These are phyloP conservation scores for Warburgia ugandensis DNA, from an alignment of 164 flowering plant species.

Conservation along the genomic window DNA sequence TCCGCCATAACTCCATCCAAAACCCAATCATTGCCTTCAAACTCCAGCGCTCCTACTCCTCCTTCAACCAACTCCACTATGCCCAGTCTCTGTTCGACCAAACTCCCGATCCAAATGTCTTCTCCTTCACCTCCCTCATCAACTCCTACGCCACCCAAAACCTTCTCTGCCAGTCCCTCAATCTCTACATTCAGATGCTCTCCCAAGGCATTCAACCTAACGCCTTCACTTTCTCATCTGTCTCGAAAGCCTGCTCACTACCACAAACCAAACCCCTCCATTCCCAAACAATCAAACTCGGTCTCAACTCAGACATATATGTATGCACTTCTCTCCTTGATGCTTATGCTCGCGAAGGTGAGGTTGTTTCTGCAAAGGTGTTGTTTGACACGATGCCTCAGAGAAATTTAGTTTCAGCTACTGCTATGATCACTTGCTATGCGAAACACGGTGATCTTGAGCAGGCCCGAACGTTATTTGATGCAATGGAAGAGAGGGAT, in stretches of 20 bases:
- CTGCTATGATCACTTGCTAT: constrained; percentile 68
- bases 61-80: constrained; percentile 36
- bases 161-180: constrained; percentile 32
- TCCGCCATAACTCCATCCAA: constrained; percentile 41
- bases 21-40: constrained; percentile 54
- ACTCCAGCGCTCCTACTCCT: constrained; percentile 71
- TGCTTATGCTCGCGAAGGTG: constrained; percentile 58
- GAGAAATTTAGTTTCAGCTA: constrained; percentile 45
- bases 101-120: constrained; percentile 36
- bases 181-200: constrained; percentile 50
- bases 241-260: constrained; percentile 42
- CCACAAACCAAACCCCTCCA: constrained; percentile 27
- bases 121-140: constrained; percentile 53
- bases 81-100: constrained; percentile 40
- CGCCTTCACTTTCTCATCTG: constrained; percentile 59
- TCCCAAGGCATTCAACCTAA: constrained; percentile 41
- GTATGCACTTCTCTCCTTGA: constrained; percentile 65
- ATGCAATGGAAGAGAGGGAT: constrained; percentile 51
- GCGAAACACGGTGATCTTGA: constrained; percentile 47
- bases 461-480: constrained; percentile 50
- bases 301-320: constrained; percentile 36
- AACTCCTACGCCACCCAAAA: constrained; percentile 26
- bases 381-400: constrained; percentile 67
- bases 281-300: constrained; percentile 40
- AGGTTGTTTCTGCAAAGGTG: constrained; percentile 36